Evolutionary conservation across 495 filamentous ascomycete species (phyloP).

Genomic region (Stereocaulon alpinum): DNA sequence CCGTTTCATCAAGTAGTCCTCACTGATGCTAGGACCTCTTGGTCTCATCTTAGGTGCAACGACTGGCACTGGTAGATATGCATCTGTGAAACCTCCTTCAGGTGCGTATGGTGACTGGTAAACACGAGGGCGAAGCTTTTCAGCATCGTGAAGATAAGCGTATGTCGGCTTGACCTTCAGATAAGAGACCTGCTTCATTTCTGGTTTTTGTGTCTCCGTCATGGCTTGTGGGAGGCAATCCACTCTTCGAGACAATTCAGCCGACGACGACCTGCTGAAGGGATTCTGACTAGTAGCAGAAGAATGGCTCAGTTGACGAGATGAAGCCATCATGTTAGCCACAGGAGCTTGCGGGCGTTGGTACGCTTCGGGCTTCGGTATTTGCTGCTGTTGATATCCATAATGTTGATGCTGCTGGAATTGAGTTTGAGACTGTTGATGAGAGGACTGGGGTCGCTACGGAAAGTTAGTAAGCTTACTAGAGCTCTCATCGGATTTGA

Average conservation of each 20-base stretch:
- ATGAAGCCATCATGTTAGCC: conserved; percentile 21
- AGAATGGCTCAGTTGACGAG: neutral
- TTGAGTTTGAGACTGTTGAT: neutral
- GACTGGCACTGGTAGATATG: conserved; percentile 12
- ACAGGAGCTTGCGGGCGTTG: conserved; percentile 18
- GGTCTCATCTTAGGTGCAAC: conserved; percentile 1
- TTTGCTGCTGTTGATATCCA: conserved; percentile 8
- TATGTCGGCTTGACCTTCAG: conserved; percentile 11
- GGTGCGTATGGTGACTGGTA: conserved; percentile 24
- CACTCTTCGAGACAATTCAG: neutral
- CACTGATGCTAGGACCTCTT: conserved; percentile 18
- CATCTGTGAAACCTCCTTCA: conserved; percentile 13
- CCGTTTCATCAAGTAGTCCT: conserved; percentile 21
- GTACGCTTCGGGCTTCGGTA: conserved; percentile 4
- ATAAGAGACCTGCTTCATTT: conserved; percentile 14
- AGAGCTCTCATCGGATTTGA: neutral
- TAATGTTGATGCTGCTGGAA: neutral
- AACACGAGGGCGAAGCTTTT: conserved; percentile 17
- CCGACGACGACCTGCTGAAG: conserved; percentile 7
- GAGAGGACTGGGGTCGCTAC: conserved; percentile 1
- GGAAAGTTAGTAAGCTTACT: neutral
- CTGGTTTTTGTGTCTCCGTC: neutral
- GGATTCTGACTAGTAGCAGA: neutral
- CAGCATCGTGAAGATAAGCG: conserved; percentile 21
- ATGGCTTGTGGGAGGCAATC: too few relatives aligned